phyloP scores from a whole-genome alignment of 2,329 filamentous ascomycete species.

The Pseudocercospora macadamiae region DNA sequence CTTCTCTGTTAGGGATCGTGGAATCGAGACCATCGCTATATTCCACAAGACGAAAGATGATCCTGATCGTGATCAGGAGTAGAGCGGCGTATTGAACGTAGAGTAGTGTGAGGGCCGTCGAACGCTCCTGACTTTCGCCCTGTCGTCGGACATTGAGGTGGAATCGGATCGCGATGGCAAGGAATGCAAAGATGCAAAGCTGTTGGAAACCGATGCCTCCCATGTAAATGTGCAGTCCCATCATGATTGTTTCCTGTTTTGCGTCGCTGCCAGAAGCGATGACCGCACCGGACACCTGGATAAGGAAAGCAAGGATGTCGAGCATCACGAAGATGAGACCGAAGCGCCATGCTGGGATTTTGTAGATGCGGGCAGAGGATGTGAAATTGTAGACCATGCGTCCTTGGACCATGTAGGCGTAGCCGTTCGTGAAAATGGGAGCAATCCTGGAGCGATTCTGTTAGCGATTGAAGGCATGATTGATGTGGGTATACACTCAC shows the following conservation, averaged over 20 bases:
- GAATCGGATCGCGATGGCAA: slow-evolving; percentile 22
- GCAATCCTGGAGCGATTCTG: slow-evolving; percentile 9
- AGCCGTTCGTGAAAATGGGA: slow-evolving; percentile 49
- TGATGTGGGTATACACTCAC: not conserved
- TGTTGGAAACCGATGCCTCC: slow-evolving; percentile 33
- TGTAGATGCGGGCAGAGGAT: slow-evolving; percentile 8
- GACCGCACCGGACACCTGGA: slow-evolving; percentile 46
- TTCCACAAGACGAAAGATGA: slow-evolving; percentile 64
- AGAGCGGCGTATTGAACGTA: slow-evolving; percentile 48
- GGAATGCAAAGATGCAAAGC: slow-evolving; percentile 38
- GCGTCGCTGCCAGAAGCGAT: slow-evolving; percentile 31
- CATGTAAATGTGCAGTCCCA: slow-evolving; percentile 50
- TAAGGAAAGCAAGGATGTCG: slow-evolving; percentile 50
- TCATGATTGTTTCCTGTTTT: slow-evolving; percentile 11
- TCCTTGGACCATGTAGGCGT: slow-evolving; percentile 41
- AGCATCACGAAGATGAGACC: slow-evolving; percentile 46
- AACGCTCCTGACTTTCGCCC: slow-evolving; percentile 23
- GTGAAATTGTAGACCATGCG: slow-evolving; percentile 27
- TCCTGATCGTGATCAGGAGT: slow-evolving; percentile 54
- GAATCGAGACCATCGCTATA: slow-evolving; percentile 56
- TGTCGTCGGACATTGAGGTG: slow-evolving; percentile 14
- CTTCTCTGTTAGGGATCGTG: slow-evolving; percentile 54
- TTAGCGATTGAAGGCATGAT: not conserved
- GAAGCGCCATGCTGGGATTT: slow-evolving; percentile 22
- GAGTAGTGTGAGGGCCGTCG: slow-evolving; percentile 33